A percentile compares a stretch with the other conserved stretches of the same genome.
phyloP scores from a whole-genome alignment of 345 rosid species.

The Arabidopsis arenosa region DNA sequence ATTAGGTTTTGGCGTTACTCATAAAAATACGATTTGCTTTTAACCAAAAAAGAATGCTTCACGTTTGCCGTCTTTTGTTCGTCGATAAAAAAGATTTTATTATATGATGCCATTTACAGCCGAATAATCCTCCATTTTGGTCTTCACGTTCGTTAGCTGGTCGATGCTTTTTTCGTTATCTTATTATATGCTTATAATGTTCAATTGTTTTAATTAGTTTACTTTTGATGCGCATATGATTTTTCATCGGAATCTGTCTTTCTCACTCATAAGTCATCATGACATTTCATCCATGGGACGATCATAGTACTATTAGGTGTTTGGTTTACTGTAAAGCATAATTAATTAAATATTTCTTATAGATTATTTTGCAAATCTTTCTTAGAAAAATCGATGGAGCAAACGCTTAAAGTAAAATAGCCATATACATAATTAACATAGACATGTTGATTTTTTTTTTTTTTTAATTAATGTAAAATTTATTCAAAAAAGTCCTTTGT shows the following conservation, averaged over 20 bases:
- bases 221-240: constrained; percentile 7
- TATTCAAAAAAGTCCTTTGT: too few relatives aligned
- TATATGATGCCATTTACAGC: constrained; percentile 34
- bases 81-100: constrained; percentile 7
- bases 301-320: constrained; percentile 36
- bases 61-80: constrained; percentile 44
- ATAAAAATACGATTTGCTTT: constrained; percentile 36
- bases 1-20: constrained; percentile 26
- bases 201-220: neutral
- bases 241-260: constrained; percentile 28
- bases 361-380: neutral
- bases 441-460: neutral
- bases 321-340: constrained; percentile 34
- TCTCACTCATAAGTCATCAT: constrained; percentile 29
- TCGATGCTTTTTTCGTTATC: constrained; percentile 14
- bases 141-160: constrained; percentile 34
- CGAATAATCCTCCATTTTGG: constrained; percentile 11
- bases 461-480: too few relatives aligned
- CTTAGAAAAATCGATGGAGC: neutral
- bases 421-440: constrained; percentile 1
- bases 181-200: constrained; percentile 24
- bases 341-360: constrained; percentile 20
- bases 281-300: constrained; percentile 23
- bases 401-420: neutral
- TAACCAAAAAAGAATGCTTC: constrained; percentile 2